Percentiles rank a stretch among this genome's conserved stretches.
Evolutionary conservation across 805 yeast species (phyloP).

Genomic region (Kazachstania taianensis): DNA sequence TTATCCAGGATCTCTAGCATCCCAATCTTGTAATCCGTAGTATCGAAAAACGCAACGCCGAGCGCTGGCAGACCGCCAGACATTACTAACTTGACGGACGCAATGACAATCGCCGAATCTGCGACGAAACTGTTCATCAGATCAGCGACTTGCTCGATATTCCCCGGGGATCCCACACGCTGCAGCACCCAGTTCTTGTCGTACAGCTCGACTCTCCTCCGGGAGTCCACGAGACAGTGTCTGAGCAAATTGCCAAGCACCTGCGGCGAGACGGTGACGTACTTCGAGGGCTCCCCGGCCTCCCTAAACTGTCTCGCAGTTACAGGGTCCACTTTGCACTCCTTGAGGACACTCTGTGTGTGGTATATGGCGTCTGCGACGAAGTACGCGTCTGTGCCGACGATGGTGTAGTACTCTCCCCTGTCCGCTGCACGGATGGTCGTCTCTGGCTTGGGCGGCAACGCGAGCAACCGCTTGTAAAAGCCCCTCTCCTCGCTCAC

Average conservation of each 20-base stretch:
- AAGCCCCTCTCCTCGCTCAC: conserved; percentile 40
- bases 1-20: conserved; percentile 76
- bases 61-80: conserved; percentile 36
- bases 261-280: conserved; percentile 69
- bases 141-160: conserved; percentile 68
- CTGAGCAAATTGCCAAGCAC: conserved; percentile 58
- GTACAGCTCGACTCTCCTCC: conserved; percentile 73
- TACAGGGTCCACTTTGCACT: conserved; percentile 25
- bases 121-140: conserved; percentile 41
- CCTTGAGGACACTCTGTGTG: conserved; percentile 72
- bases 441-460: conserved; percentile 40
- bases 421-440: conserved; percentile 69
- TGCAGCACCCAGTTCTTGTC: conserved; percentile 50
- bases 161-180: conserved; percentile 80
- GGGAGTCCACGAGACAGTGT: conserved; percentile 57
- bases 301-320: conserved; percentile 31
- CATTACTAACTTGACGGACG: conserved; percentile 29
- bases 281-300: conserved; percentile 29
- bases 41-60: conserved; percentile 75
- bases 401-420: conserved; percentile 68
- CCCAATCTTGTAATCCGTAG: conserved; percentile 55
- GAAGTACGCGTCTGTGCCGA: conserved; percentile 66
- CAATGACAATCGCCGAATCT: conserved; percentile 47
- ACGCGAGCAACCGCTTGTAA: conserved; percentile 36
- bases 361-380: conserved; percentile 80